Evolutionary conservation across 768 basidiomycete species (phyloP).

Genomic region (Clathrus columnatus): DNA sequence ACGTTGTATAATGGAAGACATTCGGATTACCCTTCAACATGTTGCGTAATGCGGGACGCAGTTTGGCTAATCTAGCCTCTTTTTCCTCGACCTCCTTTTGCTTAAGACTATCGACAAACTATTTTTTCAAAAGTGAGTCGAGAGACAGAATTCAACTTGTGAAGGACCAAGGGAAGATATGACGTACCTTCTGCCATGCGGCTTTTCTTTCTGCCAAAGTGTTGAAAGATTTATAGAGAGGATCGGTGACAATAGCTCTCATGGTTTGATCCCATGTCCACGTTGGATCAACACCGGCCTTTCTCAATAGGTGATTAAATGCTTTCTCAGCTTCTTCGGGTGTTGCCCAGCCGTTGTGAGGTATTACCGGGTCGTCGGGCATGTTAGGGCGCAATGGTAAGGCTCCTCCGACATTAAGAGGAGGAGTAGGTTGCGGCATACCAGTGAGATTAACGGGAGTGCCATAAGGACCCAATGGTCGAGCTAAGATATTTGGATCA

Average conservation of each 20-base stretch:
- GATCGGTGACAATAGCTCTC: slow-evolving; percentile 97
- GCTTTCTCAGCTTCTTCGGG: slow-evolving; percentile 90
- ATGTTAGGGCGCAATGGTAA: slow-evolving; percentile 70
- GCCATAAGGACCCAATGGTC: slow-evolving; percentile 22
- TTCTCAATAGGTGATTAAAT: slow-evolving; percentile 81
- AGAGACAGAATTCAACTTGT: too few relatives aligned
- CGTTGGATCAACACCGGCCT: slow-evolving; percentile 80
- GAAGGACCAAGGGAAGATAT: not conserved
- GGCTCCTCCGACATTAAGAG: slow-evolving; percentile 50
- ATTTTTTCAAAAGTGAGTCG: not conserved
- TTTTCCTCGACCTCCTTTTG: slow-evolving; percentile 81
- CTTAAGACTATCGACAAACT: slow-evolving; percentile 74
- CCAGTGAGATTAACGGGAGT: not conserved
- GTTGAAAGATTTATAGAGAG: slow-evolving; percentile 88
- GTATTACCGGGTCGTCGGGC: slow-evolving; percentile 82
- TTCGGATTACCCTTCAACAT: slow-evolving; percentile 82
- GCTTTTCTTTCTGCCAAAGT: slow-evolving; percentile 92
- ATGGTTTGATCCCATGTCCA: slow-evolving; percentile 99
- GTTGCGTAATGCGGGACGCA: slow-evolving; percentile 79
- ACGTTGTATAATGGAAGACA: slow-evolving; percentile 88
- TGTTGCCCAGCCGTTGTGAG: slow-evolving; percentile 81
- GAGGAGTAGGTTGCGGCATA: slow-evolving; percentile 33
- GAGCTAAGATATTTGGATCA: slow-evolving; percentile 35
- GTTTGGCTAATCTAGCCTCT: slow-evolving; percentile 72
- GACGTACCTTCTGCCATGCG: slow-evolving; percentile 81